phyloP scores from a whole-genome alignment of 192 early-diverging fungal genomes.

The Podila epigama region DNA sequence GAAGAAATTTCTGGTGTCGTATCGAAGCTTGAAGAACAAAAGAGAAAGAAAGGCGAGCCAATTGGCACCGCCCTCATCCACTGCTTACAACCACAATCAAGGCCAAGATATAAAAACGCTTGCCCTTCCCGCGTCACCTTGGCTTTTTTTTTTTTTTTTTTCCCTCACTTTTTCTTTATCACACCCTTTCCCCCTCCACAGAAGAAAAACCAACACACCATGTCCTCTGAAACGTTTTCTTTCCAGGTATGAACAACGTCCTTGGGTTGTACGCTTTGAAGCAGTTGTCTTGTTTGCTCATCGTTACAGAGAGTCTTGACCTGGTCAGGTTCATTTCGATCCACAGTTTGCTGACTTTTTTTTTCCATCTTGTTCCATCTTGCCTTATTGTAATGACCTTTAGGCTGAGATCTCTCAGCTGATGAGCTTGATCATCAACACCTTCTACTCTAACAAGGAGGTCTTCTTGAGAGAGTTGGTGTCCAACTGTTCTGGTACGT shows the following conservation, averaged over 20 bases:
- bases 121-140: background rate
- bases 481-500: constrained; percentile 74
- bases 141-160: constrained; percentile 6
- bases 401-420: constrained; percentile 99
- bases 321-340: too few species aligned
- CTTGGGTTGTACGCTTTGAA: too few species aligned
- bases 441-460: constrained; percentile 98
- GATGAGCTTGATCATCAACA: constrained; percentile 99
- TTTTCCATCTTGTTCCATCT: background rate
- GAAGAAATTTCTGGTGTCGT: too few species aligned
- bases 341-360: background rate
- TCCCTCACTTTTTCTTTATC: constrained; percentile 19
- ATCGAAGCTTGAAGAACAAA: too few species aligned
- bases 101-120: background rate
- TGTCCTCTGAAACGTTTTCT: constrained; percentile 38
- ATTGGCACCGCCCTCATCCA: too few species aligned
- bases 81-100: background rate
- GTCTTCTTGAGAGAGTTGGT: constrained; percentile 99
- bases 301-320: too few species aligned
- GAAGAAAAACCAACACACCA: constrained; percentile 12
- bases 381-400: constrained; percentile 55
- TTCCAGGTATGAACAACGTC: constrained; percentile 21
- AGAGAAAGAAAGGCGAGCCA: too few species aligned
- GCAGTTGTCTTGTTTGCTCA: too few species aligned
- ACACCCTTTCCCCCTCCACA: constrained; percentile 4